Evolutionary conservation across 352 stramenopile genomes (phyloP).

Genomic region (Pythium aquatile): DNA sequence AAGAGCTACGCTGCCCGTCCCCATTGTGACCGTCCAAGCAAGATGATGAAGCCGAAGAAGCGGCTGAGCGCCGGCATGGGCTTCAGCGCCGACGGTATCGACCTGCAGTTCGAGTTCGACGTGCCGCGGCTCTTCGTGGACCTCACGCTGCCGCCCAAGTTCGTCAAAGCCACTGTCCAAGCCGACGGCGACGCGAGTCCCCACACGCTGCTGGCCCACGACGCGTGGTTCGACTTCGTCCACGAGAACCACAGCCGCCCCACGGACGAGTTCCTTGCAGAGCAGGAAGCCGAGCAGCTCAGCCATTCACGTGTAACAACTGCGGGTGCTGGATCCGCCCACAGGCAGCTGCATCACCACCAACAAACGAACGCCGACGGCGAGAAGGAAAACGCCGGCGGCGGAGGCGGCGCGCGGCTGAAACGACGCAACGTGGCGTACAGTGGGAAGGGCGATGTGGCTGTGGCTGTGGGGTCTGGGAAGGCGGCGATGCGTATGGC

Average conservation of each 20-base stretch:
- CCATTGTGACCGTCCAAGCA: neutral
- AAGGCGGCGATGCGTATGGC: conserved; percentile 23
- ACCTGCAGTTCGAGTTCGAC: conserved; percentile 78
- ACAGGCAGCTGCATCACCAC: conserved; percentile 1
- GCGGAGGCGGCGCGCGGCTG: neutral
- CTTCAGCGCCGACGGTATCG: conserved; percentile 31
- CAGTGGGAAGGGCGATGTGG: neutral
- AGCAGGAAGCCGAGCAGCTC: conserved; percentile 17
- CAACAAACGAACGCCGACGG: conserved; percentile 9
- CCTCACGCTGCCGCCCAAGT: conserved; percentile 35
- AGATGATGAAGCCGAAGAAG: conserved; percentile 31
- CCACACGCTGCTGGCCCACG: conserved; percentile 25
- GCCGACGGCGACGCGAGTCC: neutral
- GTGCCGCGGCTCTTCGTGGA: conserved; percentile 56
- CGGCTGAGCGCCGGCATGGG: conserved; percentile 28
- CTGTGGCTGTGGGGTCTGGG: conserved; percentile 2
- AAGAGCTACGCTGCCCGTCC: neutral
- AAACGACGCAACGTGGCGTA: conserved; percentile 24
- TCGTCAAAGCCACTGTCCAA: conserved; percentile 8
- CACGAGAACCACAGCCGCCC: conserved; percentile 56
- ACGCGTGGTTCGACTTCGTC: conserved; percentile 65
- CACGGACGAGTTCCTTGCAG: conserved; percentile 39
- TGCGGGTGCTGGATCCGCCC: neutral
- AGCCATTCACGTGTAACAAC: neutral
- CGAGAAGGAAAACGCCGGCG: conserved; percentile 27